A percentile compares a stretch with the other conserved stretches of the same genome.
These are phyloP conservation scores for Dianthus caryophyllus DNA, from an alignment of 148 eudicot species.

Conservation along the genomic window DNA sequence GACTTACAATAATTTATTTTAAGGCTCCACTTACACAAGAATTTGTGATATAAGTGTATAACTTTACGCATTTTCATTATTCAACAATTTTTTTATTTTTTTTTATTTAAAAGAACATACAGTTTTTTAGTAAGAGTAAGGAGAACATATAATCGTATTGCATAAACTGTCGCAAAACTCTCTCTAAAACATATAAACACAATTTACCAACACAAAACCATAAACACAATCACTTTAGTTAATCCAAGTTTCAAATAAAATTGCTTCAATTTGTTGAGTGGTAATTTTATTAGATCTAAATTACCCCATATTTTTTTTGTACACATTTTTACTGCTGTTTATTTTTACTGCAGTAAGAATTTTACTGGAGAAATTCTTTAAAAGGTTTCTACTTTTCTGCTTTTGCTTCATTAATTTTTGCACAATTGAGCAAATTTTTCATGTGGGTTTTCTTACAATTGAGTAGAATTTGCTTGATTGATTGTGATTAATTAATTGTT, in stretches of 20 bases:
- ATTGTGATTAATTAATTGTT: no score
- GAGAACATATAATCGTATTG: no score
- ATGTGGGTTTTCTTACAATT: conserved; percentile 10
- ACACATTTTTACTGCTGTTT: not conserved
- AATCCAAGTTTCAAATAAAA: conserved; percentile 10
- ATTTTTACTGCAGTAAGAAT: not conserved
- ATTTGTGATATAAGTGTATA: no score
- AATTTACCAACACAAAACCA: no score
- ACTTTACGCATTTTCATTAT: no score
- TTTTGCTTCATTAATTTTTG: not conserved
- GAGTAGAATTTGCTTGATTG: not conserved
- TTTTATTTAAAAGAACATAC: no score
- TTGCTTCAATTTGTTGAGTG: not conserved
- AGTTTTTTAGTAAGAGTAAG: no score
- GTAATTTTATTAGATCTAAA: conserved; percentile 20
- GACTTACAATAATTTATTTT: no score
- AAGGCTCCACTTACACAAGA: no score
- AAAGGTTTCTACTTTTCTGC: not conserved
- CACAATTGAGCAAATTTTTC: conserved; percentile 21
- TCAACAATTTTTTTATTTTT: no score
- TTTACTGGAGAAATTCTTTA: not conserved
- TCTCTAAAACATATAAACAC: no score
- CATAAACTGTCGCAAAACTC: no score
- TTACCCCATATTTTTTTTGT: conserved; percentile 1
- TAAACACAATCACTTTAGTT: not conserved